Evolutionary conservation across 2,329 filamentous ascomycete genomes (phyloP), one percentile per base, ranked within the genome.

Genomic region (Purpureocillium takamizusanense): DNA sequence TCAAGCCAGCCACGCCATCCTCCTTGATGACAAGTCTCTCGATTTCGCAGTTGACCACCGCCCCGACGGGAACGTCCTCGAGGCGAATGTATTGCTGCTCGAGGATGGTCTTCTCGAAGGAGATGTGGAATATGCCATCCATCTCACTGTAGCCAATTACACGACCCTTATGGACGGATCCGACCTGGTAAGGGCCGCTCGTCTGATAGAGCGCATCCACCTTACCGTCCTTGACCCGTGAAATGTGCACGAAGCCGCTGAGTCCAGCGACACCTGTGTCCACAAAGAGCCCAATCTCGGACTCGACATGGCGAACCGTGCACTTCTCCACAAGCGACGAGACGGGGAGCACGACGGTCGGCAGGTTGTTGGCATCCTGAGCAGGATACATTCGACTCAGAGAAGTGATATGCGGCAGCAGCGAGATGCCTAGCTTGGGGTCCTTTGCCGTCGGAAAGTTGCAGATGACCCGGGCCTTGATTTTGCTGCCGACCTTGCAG

Each of bases 221-320:
- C 58, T 92, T 94, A 48, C 83, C 82, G 57, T 98, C 90, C 42
- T 90, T 84, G 44, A 98, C 76, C 46, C 86, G 78, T 1, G 92
- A 98, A 47, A 98, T 94, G 59, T 98, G 92, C 16, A 94, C 88
- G 53, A 95, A 98, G 9, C 86, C 86, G n/a, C 76, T 69, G 3
- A 90, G 68, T 23, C 80, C 86, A 4, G 59, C 45, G 13, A 63
- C 46, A 2, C 80, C 81, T 30, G 88, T 63, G 47, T 84, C 76
- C 7, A 88, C 72, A 51, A 94, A 95, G 3, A 95, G 69, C 38
- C 92, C 94, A 43, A 90, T 76, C 3, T 81, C 79, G 5, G 80
- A 69, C 47, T 94, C 84, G 3, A 95, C 86, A 48, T 83, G 83
- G 38, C 80, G 74, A 7, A 98, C 80, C 29, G 78, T 87, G 40